Conservation (phyloP, 2,329 filamentous ascomycete genomes). For the Claviceps monticola region DNA sequence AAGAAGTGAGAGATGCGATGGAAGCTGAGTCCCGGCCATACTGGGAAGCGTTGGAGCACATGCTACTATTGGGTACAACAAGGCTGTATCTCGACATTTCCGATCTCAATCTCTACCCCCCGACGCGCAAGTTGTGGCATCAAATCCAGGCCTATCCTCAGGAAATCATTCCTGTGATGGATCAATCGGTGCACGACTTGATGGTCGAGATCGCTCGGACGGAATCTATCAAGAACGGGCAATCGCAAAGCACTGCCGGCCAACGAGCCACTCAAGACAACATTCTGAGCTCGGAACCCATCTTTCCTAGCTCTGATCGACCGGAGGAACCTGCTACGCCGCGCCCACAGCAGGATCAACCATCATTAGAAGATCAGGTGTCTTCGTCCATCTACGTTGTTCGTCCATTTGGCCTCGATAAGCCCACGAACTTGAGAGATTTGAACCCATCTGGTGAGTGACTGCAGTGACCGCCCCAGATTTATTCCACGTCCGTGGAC, state of each 20-base stretch:
- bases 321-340: conserved; percentile 31
- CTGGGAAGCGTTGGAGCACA: conserved; percentile 71
- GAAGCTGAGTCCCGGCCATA: conserved; percentile 72
- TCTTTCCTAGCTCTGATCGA: conserved; percentile 67
- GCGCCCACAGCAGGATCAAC: conserved; percentile 27
- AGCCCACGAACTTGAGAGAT: conserved; percentile 80
- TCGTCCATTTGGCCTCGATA: conserved; percentile 76
- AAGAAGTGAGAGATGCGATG: conserved; percentile 55
- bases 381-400: conserved; percentile 71
- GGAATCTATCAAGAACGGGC: conserved; percentile 57
- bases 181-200: conserved; percentile 82
- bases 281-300: conserved; percentile 56
- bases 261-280: conserved; percentile 30
- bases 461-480: not conserved
- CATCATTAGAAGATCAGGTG: conserved; percentile 66
- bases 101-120: conserved; percentile 84
- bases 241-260: conserved; percentile 42
- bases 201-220: conserved; percentile 81
- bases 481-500: not conserved
- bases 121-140: conserved; percentile 88
- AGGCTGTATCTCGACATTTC: conserved; percentile 78
- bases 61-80: conserved; percentile 74
- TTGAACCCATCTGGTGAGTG: conserved; percentile 65
- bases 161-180: conserved; percentile 93
- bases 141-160: conserved; percentile 89